phyloP scores from a whole-genome alignment of 2,329 filamentous ascomycete species.

The Diaporthe aspalathi region DNA sequence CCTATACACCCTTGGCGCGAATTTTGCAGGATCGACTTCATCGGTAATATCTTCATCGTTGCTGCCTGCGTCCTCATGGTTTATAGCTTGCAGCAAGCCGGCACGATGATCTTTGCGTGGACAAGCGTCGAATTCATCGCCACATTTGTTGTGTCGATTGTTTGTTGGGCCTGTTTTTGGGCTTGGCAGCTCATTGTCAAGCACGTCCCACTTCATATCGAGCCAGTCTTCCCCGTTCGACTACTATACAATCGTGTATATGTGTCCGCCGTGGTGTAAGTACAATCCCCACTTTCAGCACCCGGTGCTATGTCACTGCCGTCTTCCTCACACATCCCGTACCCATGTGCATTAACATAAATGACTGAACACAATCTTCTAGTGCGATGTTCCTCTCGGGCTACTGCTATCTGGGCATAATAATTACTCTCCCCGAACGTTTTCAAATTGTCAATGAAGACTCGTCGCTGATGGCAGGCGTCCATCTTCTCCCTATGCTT shows the following conservation, averaged over 20 bases:
- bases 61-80: constrained; percentile 65
- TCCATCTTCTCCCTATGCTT: constrained; percentile 69
- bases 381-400: constrained; percentile 68
- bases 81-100: constrained; percentile 67
- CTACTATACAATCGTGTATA: constrained; percentile 63
- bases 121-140: constrained; percentile 61
- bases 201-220: constrained; percentile 52
- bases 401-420: constrained; percentile 68
- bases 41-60: constrained; percentile 63
- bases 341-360: too few relatives aligned
- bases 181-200: constrained; percentile 63
- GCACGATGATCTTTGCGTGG: constrained; percentile 64
- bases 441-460: constrained; percentile 70
- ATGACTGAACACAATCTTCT: constrained; percentile 22
- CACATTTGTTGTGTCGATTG: constrained; percentile 58
- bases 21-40: constrained; percentile 62
- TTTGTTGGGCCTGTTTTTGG: constrained; percentile 62
- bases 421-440: constrained; percentile 68
- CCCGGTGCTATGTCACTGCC: neutral
- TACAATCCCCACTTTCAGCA: constrained; percentile 28
- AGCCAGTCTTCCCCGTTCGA: constrained; percentile 66
- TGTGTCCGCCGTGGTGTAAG: constrained; percentile 61
- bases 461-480: constrained; percentile 63
- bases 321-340: too few relatives aligned
- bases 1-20: constrained; percentile 54